Conservation (phyloP, 2,329 filamentous ascomycete genomes). For the Aspergillus sp. region DNA sequence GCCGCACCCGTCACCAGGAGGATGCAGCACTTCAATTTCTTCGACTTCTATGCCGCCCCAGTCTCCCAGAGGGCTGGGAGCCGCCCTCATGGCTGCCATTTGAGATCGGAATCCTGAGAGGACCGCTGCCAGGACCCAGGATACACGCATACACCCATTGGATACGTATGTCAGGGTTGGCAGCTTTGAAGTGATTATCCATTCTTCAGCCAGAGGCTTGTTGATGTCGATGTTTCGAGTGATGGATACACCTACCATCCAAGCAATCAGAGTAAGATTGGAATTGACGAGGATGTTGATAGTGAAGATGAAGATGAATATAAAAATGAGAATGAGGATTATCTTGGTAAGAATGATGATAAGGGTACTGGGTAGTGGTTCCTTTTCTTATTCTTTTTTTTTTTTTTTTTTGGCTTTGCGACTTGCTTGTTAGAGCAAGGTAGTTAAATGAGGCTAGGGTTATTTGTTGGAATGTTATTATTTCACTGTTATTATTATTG, state of each 20-base stretch:
- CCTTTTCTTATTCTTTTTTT: too few relatives aligned
- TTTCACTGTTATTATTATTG: not conserved
- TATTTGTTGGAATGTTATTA: not conserved
- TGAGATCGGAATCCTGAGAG: slow-evolving; percentile 56
- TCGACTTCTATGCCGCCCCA: slow-evolving; percentile 48
- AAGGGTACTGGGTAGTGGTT: too few relatives aligned
- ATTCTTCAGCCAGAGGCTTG: slow-evolving; percentile 14
- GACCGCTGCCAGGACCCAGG: slow-evolving; percentile 33
- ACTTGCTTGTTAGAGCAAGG: not conserved
- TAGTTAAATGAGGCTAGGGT: not conserved
- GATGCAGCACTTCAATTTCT: slow-evolving; percentile 54
- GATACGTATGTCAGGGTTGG: slow-evolving; percentile 27
- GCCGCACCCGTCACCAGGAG: slow-evolving; percentile 53
- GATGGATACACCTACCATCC: not conserved
- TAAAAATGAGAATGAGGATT: not conserved
- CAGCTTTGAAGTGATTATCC: slow-evolving; percentile 19
- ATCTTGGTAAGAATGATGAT: too few relatives aligned
- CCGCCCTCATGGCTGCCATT: slow-evolving; percentile 49
- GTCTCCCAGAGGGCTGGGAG: slow-evolving; percentile 33
- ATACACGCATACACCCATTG: slow-evolving; percentile 32
- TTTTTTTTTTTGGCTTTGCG: too few relatives aligned
- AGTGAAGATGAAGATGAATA: not conserved
- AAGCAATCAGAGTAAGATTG: not conserved
- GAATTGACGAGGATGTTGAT: not conserved
- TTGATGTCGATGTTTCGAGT: not conserved